phyloP scores from a whole-genome alignment of 331 rosid genomes.

The Telfairia occidentalis region DNA sequence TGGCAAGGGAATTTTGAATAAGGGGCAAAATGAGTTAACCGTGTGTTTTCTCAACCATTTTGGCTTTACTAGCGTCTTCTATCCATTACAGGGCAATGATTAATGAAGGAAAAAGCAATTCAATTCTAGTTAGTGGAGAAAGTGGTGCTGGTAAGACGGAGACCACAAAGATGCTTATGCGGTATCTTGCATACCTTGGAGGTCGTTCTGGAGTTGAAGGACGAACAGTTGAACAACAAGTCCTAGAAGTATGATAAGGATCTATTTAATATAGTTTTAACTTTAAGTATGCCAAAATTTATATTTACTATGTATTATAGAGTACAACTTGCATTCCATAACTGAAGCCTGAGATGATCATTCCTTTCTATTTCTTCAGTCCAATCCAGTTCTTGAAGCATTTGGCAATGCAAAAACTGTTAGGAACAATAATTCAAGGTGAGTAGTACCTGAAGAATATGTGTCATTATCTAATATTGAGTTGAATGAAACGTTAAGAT shows the following conservation, averaged over 20 bases:
- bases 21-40: background rate
- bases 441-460: slow-evolving; percentile 20
- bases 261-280: slow-evolving; percentile 8
- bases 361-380: slow-evolving; percentile 29
- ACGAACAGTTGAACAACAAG: slow-evolving; percentile 96
- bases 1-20: background rate
- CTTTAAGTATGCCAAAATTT: background rate
- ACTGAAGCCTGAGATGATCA: background rate
- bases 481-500: background rate
- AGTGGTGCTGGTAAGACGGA: slow-evolving; percentile 99
- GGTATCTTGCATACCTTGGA: slow-evolving; percentile 92
- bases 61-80: slow-evolving; percentile 14
- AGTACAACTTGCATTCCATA: background rate
- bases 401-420: slow-evolving; percentile 97
- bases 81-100: slow-evolving; percentile 65
- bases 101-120: slow-evolving; percentile 93
- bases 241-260: slow-evolving; percentile 63
- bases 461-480: background rate
- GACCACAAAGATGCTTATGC: slow-evolving; percentile 98
- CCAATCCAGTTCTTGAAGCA: slow-evolving; percentile 99
- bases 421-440: slow-evolving; percentile 96
- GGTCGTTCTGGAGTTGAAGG: slow-evolving; percentile 99
- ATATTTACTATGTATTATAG: slow-evolving; percentile 8
- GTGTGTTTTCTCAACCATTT: background rate
- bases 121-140: slow-evolving; percentile 93